A percentile compares a stretch with the other conserved stretches of the same genome.
Conservation (phyloP, 139 green algal species). For the Chlamydomonas urium region DNA sequence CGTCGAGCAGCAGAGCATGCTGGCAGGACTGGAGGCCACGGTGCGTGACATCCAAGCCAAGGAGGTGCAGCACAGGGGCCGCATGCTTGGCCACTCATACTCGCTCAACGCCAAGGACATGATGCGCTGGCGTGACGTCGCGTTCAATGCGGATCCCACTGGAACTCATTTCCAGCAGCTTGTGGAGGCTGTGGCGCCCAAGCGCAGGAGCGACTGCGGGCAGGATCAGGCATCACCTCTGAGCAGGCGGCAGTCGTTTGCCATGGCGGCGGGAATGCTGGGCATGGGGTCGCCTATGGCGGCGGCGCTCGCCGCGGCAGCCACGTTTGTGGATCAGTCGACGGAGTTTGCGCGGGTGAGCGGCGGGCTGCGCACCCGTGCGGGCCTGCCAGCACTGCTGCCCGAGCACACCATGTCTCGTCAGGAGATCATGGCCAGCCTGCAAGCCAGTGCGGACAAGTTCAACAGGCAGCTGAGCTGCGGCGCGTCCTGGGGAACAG, state of each 20-base stretch:
- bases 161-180: no score
- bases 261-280: background rate
- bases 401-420: constrained; percentile 2
- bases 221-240: background rate
- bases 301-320: background rate
- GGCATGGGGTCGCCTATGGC: background rate
- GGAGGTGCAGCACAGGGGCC: background rate
- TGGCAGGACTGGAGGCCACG: constrained; percentile 7
- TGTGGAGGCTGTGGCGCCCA: background rate
- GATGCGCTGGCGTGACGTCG: constrained; percentile 18
- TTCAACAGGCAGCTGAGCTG: background rate
- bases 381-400: background rate
- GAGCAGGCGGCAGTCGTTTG: background rate
- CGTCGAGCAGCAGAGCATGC: background rate
- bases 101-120: constrained; percentile 13
- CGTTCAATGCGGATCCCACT: background rate
- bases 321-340: no score
- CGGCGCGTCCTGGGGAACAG: no score
- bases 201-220: constrained; percentile 3
- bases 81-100: background rate
- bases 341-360: no score
- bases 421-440: constrained; percentile 7
- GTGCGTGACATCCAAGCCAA: background rate
- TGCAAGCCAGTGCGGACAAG: constrained; percentile 2
- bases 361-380: no score